Evolutionary conservation across 202 grass and related monocot genomes (phyloP), one percentile per base, ranked within the genome.

Genomic region (Carex sylvatica): DNA sequence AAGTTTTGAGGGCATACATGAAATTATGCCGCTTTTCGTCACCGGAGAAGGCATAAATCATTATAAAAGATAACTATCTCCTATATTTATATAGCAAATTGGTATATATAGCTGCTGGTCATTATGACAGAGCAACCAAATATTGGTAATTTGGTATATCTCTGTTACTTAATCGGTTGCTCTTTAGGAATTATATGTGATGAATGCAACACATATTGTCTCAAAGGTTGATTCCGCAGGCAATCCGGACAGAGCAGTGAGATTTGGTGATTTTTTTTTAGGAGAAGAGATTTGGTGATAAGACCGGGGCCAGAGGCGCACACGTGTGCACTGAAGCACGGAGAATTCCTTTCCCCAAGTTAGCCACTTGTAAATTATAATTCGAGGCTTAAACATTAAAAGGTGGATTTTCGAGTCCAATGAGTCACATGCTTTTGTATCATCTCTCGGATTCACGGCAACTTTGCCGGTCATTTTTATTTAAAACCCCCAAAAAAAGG

Each of bases 281-380:
- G 28, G 28, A 28, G 28, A 28, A 28, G 28, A 28, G 28, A 28
- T 28, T 70, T 70, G 36, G 16, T 9, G 66, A 19, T 44, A 42
- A 70, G 66, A 70, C 16, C 15, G 36, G 66, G 15, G 31, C 66
- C 66, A 47, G 12, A 22, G 68, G 38, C 30, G 18, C 68, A 71
- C 68, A 71, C 68, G 68, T 71, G 68, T 71, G 68, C 68, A 71
- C 19, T 47, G 38, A 20, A 46, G 38, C 68, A 71, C 68, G 9
- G 38, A 20, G 0, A 9, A 19, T 71, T 71, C 67, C 35, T 70
- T 65, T 68, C 31, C 6, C n/a, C 23, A 19, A 20, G 59, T 7
- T 19, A 58, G 5, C 18, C 26, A 31, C 26, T 38, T 16, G 33
- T 2, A 67, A 67, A 67, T 36, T 18, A 67, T 35, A 67, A 36